These are phyloP conservation scores for Boechera stricta DNA, from an alignment of 345 rosid species.

Conservation along the genomic window DNA sequence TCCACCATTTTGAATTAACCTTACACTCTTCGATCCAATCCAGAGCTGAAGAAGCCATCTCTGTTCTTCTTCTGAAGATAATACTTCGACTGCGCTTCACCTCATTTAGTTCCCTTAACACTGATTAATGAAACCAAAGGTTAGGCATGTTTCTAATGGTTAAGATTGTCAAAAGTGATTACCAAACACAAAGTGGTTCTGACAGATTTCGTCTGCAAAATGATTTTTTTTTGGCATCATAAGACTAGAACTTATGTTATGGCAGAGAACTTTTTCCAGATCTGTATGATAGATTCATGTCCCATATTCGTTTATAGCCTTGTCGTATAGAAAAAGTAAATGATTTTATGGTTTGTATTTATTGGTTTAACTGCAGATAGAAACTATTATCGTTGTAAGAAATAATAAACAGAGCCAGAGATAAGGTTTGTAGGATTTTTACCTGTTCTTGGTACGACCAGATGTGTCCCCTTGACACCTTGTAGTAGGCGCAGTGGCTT, in stretches of 20 bases:
- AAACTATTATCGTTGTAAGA: not conserved
- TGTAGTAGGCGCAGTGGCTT: slow-evolving; percentile 76
- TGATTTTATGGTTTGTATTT: slow-evolving; percentile 2
- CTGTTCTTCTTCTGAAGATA: slow-evolving; percentile 59
- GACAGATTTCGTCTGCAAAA: not conserved
- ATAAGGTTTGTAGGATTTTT: slow-evolving; percentile 22
- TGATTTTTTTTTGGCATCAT: not conserved
- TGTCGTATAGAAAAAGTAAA: not conserved
- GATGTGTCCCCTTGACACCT: slow-evolving; percentile 82
- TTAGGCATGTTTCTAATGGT: not conserved
- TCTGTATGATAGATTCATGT: not conserved
- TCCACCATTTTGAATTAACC: slow-evolving; percentile 79
- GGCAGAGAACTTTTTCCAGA: not conserved
- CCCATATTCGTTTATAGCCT: slow-evolving; percentile 6
- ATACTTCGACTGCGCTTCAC: slow-evolving; percentile 55
- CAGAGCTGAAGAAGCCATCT: slow-evolving; percentile 58
- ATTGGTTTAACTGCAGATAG: not conserved
- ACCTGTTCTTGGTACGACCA: slow-evolving; percentile 82
- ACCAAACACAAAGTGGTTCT: not conserved
- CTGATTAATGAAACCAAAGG: slow-evolving; percentile 46
- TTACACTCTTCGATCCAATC: slow-evolving; percentile 86
- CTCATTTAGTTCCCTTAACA: slow-evolving; percentile 73
- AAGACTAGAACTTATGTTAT: not conserved
- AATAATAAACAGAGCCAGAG: not conserved
- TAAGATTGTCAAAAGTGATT: slow-evolving; percentile 2